Evolutionary conservation across 129 eudicot genomes (phyloP), one percentile per base, ranked within the genome.

Genomic region (Saposhnikovia divaricata): DNA sequence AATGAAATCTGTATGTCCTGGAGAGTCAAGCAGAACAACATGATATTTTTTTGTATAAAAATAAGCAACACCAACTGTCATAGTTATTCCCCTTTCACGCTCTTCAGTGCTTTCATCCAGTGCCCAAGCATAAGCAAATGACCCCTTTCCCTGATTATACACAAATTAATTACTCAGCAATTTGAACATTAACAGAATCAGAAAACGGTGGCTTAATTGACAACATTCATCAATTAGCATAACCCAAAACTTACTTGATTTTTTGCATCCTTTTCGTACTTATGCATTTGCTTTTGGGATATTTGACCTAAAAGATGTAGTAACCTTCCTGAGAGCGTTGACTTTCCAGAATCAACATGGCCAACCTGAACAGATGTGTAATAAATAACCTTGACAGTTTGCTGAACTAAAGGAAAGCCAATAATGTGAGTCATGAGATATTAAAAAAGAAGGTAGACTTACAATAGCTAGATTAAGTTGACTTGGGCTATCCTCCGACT

Each of bases 41-140:
- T 85, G 94, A 80, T 90, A 87, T 9, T 72, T 92, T 37, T 83
- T 90, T 31, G 98, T 85, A 73, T 89, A 85, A 82, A 96, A 89
- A 85, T 82, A 96, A 40, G 99, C 98, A 81, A 96, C 99, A 27
- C 86, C 99, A 77, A 96, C 99, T 2, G 94, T 96, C 99, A 96
- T 96, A 6, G 99, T 96, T 85, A 96, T 87, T 68, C 99, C 99
- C 82, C 99, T 85, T 84, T 96, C 99, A 82, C 99, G 82, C 91
- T 96, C 99, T 89, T 96, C 99, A 31, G 84, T 79, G 83, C 99
- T 92, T 85, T 96, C 96, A 79, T 96, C 99, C 75, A 96, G 79
- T 72, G 99, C 99, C 99, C 99, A 96, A 59, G 99, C 99, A 81
- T 90, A 96, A 53, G 99, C 94, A 88, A 96, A 96, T 40, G 99